Evolutionary conservation across 306 rosid genomes (phyloP).

Genomic region (barrel medic (Medicago truncatula)): DNA sequence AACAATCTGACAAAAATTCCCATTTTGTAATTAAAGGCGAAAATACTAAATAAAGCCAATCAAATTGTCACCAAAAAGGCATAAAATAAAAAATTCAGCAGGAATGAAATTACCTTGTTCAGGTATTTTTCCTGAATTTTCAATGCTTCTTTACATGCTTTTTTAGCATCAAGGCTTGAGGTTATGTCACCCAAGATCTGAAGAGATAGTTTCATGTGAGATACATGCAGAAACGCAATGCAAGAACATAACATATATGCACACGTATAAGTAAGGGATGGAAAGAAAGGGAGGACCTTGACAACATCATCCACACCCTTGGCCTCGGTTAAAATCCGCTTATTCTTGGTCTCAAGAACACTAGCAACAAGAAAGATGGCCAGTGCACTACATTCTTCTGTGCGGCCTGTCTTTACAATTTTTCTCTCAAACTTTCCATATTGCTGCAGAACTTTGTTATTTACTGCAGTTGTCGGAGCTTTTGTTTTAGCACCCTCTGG

Average conservation of each 20-base stretch:
- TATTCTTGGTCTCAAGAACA: conserved; percentile 82
- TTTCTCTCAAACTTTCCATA: conserved; percentile 91
- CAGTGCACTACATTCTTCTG: conserved; percentile 58
- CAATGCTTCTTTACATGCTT: conserved; percentile 77
- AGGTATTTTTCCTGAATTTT: conserved; percentile 90
- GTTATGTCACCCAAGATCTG: conserved; percentile 83
- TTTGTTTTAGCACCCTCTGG: conserved; percentile 43
- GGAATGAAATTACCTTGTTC: conserved; percentile 59
- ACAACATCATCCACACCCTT: conserved; percentile 95
- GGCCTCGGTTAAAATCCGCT: conserved; percentile 79
- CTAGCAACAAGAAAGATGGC: conserved; percentile 89
- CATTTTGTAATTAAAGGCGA: neutral
- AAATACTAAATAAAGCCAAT: neutral
- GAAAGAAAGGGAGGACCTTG: conserved; percentile 50
- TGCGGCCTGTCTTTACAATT: conserved; percentile 59
- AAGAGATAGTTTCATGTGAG: conserved; percentile 45
- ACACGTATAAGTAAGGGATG: conserved; percentile 1
- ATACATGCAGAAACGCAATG: conserved; percentile 30
- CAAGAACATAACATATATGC: conserved; percentile 4
- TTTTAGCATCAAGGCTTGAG: conserved; percentile 83
- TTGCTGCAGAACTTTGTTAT: conserved; percentile 70
- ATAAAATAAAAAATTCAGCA: neutral
- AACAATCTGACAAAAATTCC: neutral
- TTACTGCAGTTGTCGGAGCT: conserved; percentile 41
- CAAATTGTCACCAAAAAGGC: neutral